These are phyloP conservation scores for Aegle marmelos DNA, from an alignment of 345 rosid species.

Conservation along the genomic window DNA sequence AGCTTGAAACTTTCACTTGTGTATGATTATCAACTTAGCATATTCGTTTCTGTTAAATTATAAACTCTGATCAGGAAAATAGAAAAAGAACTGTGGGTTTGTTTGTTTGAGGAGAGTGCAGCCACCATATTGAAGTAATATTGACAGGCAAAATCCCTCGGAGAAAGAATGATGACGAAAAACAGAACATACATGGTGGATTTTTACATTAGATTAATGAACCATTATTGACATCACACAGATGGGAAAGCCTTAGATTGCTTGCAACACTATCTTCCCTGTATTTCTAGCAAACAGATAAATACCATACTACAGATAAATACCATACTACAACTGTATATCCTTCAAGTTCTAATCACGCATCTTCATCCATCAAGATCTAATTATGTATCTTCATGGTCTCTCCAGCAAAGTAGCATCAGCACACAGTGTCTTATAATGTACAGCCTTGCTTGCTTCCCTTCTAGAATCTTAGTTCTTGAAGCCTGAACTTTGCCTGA, in stretches of 20 bases:
- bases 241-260: slow-evolving; percentile 3
- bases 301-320: neutral
- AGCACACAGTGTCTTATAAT: slow-evolving; percentile 33
- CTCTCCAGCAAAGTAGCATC: slow-evolving; percentile 43
- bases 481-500: slow-evolving; percentile 14
- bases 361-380: neutral
- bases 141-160: neutral
- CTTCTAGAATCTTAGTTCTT: slow-evolving; percentile 20
- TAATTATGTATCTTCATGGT: slow-evolving; percentile 21
- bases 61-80: slow-evolving; percentile 2
- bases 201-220: neutral
- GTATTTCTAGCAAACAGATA: neutral
- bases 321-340: too few relatives aligned
- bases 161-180: neutral
- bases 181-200: neutral
- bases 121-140: neutral
- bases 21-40: neutral
- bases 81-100: neutral
- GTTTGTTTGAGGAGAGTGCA: neutral
- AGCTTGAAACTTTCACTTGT: neutral
- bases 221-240: slow-evolving; percentile 5
- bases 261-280: neutral
- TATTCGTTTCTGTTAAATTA: neutral
- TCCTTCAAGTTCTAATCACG: too few relatives aligned
- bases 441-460: slow-evolving; percentile 36